Base-by-base conservation (phyloP, 768 basidiomycete genomes). In the Lactarius indigo region DNA sequence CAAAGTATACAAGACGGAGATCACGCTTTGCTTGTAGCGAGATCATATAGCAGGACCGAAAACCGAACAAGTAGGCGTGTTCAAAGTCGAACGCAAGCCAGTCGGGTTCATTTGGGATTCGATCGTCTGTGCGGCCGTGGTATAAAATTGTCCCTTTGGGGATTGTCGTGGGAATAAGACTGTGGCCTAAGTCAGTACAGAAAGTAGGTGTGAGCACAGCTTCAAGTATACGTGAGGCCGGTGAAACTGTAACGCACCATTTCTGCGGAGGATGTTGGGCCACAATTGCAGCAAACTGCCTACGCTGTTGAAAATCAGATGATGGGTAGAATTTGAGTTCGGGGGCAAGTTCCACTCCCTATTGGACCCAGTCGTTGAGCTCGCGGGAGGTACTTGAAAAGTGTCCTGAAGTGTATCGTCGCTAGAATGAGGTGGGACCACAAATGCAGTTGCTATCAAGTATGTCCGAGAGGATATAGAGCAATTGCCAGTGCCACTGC, bases 241-340 rank as follows among this genome's bases (percentile, higher is more conserved):
- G 26, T 17, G 13, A 26, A 56, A 28, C 33, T 26, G 20, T 5
- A 50, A 50, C 67, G 42, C 50, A 64, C 69, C 69, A 64, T 70
- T 70, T 59, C 63, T 68, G 37, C 56, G 63, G 31, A 76, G 72
- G 1, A 76, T 78, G 63, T 79, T 80, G 3, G 78, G 73, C 78
- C 78, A 80, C 30, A 76, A 74, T 56, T 81, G 79, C 15, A 81
- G 73, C 6, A 79, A 66, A 5, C 76, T 73, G 52, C 70, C 69
- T 12, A 79, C 71, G 2, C 75, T 74, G 42, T 77, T 75, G 57
- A 80, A 80, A 15, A 79, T 70, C 13, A 79, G 69, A 59, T 78
- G 72, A 20, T 71, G 66, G 4, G 79, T 78, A 20, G 71, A 69
- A 58, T 78, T 74, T 10, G 70, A 65, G 37, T 69, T 65, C 1